Evolutionary conservation across 179 eudicot species (phyloP), one percentile per base, ranked within the genome.

Genomic region (Drosera spatulata): DNA sequence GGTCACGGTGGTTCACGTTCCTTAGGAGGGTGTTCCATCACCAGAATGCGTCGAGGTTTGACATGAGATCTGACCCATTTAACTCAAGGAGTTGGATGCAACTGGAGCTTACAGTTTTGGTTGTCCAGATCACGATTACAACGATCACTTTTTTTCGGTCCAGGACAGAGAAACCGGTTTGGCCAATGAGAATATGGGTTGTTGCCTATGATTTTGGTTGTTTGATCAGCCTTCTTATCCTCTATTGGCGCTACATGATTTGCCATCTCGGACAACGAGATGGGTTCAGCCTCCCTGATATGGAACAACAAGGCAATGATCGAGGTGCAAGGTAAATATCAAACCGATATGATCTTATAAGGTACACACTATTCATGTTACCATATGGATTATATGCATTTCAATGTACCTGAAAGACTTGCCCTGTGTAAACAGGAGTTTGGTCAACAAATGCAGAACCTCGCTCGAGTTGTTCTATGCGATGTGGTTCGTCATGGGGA

Each of bases 401-500:
- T 43, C 5, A 4, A 43, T 43, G 45, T 43, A 43, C 45, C 45
- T 22, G 33, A 22, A 22, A 22, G 45, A 4, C 1, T 4, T 40
- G 37, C 33, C 11, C 50, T 39, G 1, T 46, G 39, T 39, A 2
- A 47, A 43, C 79, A 85, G 90, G 79, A 71, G 60, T 41, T 56
- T 74, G 70, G 77, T 84, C 73, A 76, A 75, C 72, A 84, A 72
- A 74, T 79, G 75, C 64, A 73, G 74, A 74, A 82, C 90, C 11
- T 76, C 69, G 1, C 66, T 89, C 13, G 99, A 93, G 75, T 66
- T 93, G 58, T 77, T 93, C 70, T 86, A 73, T 13, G 99, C 99
- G 15, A 84, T 93, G 79, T 93, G 99, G 99, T 93, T 93, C 15
- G 99, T 93, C 61, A 83, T 86, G 88, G 99, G 99, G 1, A 93